Evolutionary conservation across 495 filamentous ascomycete species (phyloP).

Genomic region (Neurospora sp.): DNA sequence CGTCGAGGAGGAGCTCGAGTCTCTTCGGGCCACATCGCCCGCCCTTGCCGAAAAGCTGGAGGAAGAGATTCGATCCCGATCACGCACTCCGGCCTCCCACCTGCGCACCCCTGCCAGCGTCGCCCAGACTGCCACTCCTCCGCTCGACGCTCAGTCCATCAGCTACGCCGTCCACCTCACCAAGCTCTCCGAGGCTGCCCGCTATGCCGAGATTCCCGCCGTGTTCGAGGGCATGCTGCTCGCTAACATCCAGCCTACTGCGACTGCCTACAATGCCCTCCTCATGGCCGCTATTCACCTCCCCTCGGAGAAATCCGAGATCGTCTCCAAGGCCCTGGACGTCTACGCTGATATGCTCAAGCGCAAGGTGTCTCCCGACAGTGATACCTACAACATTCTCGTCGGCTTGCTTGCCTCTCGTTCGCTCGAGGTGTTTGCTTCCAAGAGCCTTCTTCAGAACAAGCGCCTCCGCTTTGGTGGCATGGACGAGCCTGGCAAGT

Average conservation of each 20-base stretch:
- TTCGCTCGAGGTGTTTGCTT: conserved; percentile 58
- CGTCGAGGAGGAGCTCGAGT: conserved; percentile 33
- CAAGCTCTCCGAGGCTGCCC: conserved; percentile 53
- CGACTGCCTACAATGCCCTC: conserved; percentile 81
- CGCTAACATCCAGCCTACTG: conserved; percentile 65
- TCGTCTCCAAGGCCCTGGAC: conserved; percentile 82
- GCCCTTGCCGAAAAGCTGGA: conserved; percentile 25
- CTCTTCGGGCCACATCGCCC: conserved; percentile 26
- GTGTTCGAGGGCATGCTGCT: conserved; percentile 80
- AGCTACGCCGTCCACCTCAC: conserved; percentile 65
- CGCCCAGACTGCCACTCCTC: conserved; percentile 33
- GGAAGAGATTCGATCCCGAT: conserved; percentile 29
- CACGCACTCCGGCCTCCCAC: conserved; percentile 28
- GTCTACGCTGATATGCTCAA: conserved; percentile 95
- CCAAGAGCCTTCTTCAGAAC: conserved; percentile 62
- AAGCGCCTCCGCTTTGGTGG: conserved; percentile 72
- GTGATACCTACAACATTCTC: conserved; percentile 75
- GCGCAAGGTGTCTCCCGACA: conserved; percentile 69
- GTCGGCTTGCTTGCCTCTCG: conserved; percentile 71
- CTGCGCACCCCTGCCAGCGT: conserved; percentile 30
- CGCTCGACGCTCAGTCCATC: conserved; percentile 47
- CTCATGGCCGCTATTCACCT: conserved; percentile 72
- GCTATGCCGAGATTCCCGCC: conserved; percentile 76
- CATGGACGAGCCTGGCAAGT: conserved; percentile 76
- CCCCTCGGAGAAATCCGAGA: conserved; percentile 58